phyloP scores from a whole-genome alignment of 2,329 filamentous ascomycete genomes.

The Scedosporium aurantiacum region DNA sequence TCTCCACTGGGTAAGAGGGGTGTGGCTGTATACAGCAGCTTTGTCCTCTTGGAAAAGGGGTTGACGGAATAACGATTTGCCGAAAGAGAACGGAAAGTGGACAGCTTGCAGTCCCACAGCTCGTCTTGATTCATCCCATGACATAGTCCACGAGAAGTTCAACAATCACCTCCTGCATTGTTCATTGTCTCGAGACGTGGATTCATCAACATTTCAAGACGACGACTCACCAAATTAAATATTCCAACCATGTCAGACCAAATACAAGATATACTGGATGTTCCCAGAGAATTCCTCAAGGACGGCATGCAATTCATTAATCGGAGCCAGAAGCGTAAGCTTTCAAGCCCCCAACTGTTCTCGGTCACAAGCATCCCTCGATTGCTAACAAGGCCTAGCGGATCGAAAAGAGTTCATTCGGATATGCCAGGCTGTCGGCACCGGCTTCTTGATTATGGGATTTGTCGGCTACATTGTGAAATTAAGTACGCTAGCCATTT shows the following conservation, averaged over 20 bases:
- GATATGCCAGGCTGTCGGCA: conserved; percentile 49
- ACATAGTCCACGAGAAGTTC: no score
- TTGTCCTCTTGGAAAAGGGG: no score
- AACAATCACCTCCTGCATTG: no score
- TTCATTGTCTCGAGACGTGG: no score
- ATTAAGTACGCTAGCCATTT: conserved; percentile 39
- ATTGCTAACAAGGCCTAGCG: conserved; percentile 15
- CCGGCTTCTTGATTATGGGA: conserved; percentile 61
- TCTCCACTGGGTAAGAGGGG: no score
- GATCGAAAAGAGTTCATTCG: conserved; percentile 32
- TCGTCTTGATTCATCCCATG: no score
- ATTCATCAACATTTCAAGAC: no score
- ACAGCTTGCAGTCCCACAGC: no score
- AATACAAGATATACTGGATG: conserved; percentile 59
- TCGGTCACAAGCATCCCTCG: background rate
- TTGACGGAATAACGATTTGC: no score
- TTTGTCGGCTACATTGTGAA: conserved; percentile 61
- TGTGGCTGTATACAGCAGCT: no score
- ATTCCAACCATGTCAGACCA: conserved; percentile 48
- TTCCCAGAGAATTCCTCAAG: conserved; percentile 53
- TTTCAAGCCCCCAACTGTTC: background rate
- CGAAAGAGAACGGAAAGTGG: no score
- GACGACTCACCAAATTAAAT: background rate
- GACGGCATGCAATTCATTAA: conserved; percentile 52
- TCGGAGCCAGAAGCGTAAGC: conserved; percentile 51